phyloP scores from a whole-genome alignment of 1,284 basidiomycete species.

The Irpex sp. region DNA sequence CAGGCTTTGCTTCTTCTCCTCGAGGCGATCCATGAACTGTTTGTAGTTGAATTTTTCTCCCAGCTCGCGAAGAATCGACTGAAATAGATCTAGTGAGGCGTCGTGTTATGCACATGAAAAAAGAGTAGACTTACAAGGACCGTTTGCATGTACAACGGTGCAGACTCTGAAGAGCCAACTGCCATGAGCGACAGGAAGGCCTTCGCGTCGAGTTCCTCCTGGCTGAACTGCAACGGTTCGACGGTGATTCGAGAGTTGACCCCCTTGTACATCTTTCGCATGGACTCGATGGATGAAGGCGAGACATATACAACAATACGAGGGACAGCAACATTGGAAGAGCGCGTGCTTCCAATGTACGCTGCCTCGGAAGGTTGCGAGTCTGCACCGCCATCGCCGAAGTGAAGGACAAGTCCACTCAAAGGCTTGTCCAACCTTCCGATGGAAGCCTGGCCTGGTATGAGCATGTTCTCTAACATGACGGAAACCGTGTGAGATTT shows the following conservation, averaged over 20 bases:
- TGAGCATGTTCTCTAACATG: conserved; percentile 61
- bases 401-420: conserved; percentile 60
- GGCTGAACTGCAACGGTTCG: conserved; percentile 49
- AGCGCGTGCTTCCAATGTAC: conserved; percentile 42
- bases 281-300: conserved; percentile 52
- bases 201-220: conserved; percentile 60
- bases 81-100: too few species aligned
- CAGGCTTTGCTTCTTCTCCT: conserved; percentile 42
- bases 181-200: conserved; percentile 67
- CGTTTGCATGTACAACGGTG: conserved; percentile 62
- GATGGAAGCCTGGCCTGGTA: conserved; percentile 40
- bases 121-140: conserved; percentile 40
- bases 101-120: too few species aligned
- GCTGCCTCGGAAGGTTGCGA: conserved; percentile 61
- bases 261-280: conserved; percentile 48
- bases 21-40: conserved; percentile 43
- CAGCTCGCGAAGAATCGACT: conserved; percentile 40
- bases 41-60: conserved; percentile 41
- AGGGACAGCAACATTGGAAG: conserved; percentile 36
- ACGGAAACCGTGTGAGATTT: conserved; percentile 68
- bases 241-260: conserved; percentile 46
- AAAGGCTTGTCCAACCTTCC: conserved; percentile 50
- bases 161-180: conserved; percentile 49
- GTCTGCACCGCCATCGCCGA: conserved; percentile 55
- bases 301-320: conserved; percentile 57